Evolutionary conservation across 2,329 filamentous ascomycete species (phyloP).

Genomic region (Coniosporium tulheliwenetii): DNA sequence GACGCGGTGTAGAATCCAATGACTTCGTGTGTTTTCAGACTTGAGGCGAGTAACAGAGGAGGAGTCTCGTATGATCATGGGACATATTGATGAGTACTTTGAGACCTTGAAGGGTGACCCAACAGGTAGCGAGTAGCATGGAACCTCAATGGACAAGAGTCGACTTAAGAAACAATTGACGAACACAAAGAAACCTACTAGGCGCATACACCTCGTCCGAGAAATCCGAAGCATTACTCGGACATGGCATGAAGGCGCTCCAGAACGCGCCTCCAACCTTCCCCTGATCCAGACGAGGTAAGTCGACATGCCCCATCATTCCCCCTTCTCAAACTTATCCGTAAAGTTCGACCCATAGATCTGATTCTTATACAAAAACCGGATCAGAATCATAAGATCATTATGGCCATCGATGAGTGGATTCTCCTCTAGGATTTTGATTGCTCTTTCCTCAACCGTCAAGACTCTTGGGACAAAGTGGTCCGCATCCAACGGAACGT

Average conservation of each 20-base stretch:
- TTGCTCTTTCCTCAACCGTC: conserved; percentile 15
- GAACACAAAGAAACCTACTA: conserved; percentile 29
- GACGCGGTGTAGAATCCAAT: too few relatives aligned
- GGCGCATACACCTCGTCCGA: conserved; percentile 54
- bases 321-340: conserved; percentile 55
- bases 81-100: too few relatives aligned
- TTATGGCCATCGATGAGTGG: conserved; percentile 57
- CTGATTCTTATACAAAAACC: conserved; percentile 53
- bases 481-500: background rate
- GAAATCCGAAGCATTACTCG: conserved; percentile 55
- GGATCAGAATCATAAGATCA: conserved; percentile 65
- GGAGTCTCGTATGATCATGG: too few relatives aligned
- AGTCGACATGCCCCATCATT: conserved; percentile 57
- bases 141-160: background rate
- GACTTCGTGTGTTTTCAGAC: too few relatives aligned
- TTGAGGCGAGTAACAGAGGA: too few relatives aligned
- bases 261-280: conserved; percentile 78
- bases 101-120: too few relatives aligned
- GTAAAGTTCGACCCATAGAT: conserved; percentile 63
- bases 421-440: conserved; percentile 19
- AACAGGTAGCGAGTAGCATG: too few relatives aligned
- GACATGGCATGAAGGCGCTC: conserved; percentile 73
- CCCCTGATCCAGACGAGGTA: conserved; percentile 57
- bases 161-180: background rate
- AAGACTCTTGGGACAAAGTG: background rate